Percentiles rank a stretch among this genome's conserved stretches.
These are phyloP conservation scores for Chlamydomonas applanata DNA, from an alignment of 139 green algal species.

Conservation along the genomic window DNA sequence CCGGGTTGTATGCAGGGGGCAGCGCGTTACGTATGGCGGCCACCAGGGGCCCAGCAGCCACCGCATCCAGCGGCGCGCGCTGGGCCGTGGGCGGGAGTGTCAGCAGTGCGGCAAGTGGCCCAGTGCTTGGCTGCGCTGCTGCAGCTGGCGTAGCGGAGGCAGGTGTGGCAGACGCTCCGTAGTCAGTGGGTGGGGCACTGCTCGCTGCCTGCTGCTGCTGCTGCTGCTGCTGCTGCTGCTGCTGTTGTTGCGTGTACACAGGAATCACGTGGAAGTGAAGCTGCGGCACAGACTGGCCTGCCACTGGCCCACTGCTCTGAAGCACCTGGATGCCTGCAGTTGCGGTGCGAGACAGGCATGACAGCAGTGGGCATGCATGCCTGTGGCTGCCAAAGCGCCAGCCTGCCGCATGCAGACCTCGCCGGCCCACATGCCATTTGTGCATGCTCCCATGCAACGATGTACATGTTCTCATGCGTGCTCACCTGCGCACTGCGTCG, in stretches of 20 bases:
- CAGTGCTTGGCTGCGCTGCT: conserved; percentile 4
- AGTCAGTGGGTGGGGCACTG: not conserved
- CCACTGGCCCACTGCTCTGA: conserved; percentile 38
- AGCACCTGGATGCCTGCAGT: conserved; percentile 23
- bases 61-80: not conserved
- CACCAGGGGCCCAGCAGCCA: not conserved
- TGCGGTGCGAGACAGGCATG: not conserved
- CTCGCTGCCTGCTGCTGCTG: not conserved
- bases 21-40: not conserved
- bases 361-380: not conserved
- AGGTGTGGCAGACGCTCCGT: not conserved
- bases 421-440: no score
- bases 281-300: conserved; percentile 49
- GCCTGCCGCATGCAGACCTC: no score
- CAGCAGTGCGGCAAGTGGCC: no score
- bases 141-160: no score
- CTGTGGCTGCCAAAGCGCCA: no score
- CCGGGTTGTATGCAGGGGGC: not conserved
- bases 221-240: conserved; percentile 10
- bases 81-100: not conserved
- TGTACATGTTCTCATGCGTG: no score
- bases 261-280: conserved; percentile 57
- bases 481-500: conserved; percentile 26
- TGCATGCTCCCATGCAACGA: no score
- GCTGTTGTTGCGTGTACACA: conserved; percentile 13